Evolutionary conservation across 768 basidiomycete genomes (phyloP).

Genomic region (Thelephora aurantiotincta): DNA sequence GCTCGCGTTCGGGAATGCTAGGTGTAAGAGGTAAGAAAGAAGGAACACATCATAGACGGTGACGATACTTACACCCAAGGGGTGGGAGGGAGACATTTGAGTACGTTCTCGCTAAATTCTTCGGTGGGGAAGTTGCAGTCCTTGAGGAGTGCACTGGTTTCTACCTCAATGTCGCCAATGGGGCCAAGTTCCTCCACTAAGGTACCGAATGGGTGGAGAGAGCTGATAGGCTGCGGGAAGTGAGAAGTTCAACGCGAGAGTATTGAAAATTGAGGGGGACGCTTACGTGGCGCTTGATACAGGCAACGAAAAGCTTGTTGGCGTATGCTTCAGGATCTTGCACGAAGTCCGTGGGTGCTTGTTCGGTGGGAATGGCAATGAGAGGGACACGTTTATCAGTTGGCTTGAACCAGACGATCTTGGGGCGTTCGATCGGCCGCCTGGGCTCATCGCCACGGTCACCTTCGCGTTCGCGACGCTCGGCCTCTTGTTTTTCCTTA

Average conservation of each 20-base stretch:
- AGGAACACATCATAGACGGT: background rate
- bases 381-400: constrained; percentile 98
- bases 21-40: constrained; percentile 7
- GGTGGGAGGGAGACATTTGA: constrained; percentile 90
- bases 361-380: constrained; percentile 97
- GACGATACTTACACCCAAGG: constrained; percentile 73
- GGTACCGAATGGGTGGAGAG: constrained; percentile 96
- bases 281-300: constrained; percentile 94
- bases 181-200: constrained; percentile 95
- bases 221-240: constrained; percentile 64
- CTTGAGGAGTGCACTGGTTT: constrained; percentile 92
- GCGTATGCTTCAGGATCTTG: constrained; percentile 87
- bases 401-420: constrained; percentile 99
- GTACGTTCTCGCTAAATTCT: constrained; percentile 88
- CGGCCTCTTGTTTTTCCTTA: constrained; percentile 97
- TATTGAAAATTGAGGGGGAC: constrained; percentile 3
- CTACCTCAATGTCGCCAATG: constrained; percentile 97
- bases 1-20: constrained; percentile 79
- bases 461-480: constrained; percentile 92
- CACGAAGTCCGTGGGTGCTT: constrained; percentile 92
- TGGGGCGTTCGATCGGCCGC: constrained; percentile 79
- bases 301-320: constrained; percentile 88
- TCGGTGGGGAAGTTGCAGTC: constrained; percentile 99
- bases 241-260: constrained; percentile 5
- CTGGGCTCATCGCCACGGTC: constrained; percentile 78